Conservation (phyloP, 2,329 filamentous ascomycete genomes). For the Hypoxylon sp. region DNA sequence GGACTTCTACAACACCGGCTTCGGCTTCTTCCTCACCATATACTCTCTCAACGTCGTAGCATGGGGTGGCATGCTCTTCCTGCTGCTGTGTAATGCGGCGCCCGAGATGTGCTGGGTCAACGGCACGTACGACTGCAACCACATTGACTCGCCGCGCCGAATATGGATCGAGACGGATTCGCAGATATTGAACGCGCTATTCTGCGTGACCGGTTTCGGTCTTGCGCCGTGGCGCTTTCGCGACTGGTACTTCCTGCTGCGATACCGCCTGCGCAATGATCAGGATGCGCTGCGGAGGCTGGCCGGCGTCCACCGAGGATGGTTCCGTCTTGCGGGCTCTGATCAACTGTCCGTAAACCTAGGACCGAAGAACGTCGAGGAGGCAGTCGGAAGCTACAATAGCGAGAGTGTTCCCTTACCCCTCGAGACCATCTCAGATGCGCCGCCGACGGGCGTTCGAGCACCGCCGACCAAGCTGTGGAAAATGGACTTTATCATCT, state of each 20-base stretch:
- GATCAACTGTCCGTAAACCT: slow-evolving; percentile 62
- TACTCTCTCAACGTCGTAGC: slow-evolving; percentile 85
- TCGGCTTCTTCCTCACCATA: slow-evolving; percentile 78
- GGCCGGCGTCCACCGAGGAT: slow-evolving; percentile 76
- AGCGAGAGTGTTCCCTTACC: slow-evolving; percentile 68
- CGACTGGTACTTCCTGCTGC: slow-evolving; percentile 76
- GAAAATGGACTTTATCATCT: slow-evolving; percentile 83
- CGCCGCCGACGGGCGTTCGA: slow-evolving; percentile 75
- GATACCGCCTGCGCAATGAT: slow-evolving; percentile 65
- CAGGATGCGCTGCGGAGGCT: slow-evolving; percentile 69
- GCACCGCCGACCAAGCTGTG: slow-evolving; percentile 72
- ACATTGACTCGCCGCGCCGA: slow-evolving; percentile 77
- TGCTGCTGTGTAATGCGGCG: slow-evolving; percentile 78
- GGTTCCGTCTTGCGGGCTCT: slow-evolving; percentile 77
- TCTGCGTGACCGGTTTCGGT: slow-evolving; percentile 87
- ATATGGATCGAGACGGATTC: slow-evolving; percentile 88
- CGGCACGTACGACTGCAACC: slow-evolving; percentile 65
- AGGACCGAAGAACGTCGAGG: slow-evolving; percentile 61
- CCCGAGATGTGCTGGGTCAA: slow-evolving; percentile 72
- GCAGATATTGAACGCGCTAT: slow-evolving; percentile 83
- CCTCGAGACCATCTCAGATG: slow-evolving; percentile 65
- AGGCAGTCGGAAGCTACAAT: slow-evolving; percentile 48
- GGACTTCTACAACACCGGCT: slow-evolving; percentile 76
- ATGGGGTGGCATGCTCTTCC: slow-evolving; percentile 91
- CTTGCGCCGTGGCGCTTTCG: slow-evolving; percentile 85